These are phyloP conservation scores for Arthrobotrys musiformis DNA, from an alignment of 2,329 filamentous ascomycete genomes.

Conservation along the genomic window DNA sequence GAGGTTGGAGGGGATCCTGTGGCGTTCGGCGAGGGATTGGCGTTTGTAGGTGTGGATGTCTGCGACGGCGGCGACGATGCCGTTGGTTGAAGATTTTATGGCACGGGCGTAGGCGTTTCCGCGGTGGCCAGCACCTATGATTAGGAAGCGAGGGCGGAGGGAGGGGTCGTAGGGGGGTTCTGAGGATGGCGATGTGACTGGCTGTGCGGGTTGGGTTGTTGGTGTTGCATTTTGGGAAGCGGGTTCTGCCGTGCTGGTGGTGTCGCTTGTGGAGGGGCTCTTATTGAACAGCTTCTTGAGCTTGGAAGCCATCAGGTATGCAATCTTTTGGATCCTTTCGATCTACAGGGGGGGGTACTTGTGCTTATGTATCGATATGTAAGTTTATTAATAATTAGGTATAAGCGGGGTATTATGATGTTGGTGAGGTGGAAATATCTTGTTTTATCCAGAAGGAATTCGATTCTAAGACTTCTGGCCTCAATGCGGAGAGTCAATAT, in stretches of 20 bases:
- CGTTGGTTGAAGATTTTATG: slow-evolving; percentile 72
- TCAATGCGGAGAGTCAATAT: neutral
- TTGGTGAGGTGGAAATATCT: slow-evolving; percentile 5
- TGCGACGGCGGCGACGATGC: slow-evolving; percentile 78
- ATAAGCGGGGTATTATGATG: no score
- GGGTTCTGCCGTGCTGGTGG: neutral
- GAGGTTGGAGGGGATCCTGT: slow-evolving; percentile 70
- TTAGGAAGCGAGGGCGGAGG: slow-evolving; percentile 71
- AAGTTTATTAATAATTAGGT: neutral
- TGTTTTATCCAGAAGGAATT: neutral
- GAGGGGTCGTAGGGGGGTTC: slow-evolving; percentile 38
- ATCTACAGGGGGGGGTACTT: slow-evolving; percentile 14
- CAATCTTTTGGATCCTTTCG: slow-evolving; percentile 2
- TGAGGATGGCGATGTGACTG: neutral
- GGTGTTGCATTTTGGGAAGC: slow-evolving; percentile 24
- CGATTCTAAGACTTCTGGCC: neutral
- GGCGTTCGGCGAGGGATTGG: slow-evolving; percentile 73
- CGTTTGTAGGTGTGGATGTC: slow-evolving; percentile 85
- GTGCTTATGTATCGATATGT: neutral
- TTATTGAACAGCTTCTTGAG: slow-evolving; percentile 33
- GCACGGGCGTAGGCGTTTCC: slow-evolving; percentile 79
- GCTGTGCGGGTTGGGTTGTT: slow-evolving; percentile 6
- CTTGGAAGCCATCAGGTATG: slow-evolving; percentile 39
- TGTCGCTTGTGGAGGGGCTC: neutral
- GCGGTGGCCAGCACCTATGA: slow-evolving; percentile 84